Evolutionary conservation across 169 alveolate species (phyloP), one percentile per base, ranked within the genome.

Genomic region (Eimeria falciformis): DNA sequence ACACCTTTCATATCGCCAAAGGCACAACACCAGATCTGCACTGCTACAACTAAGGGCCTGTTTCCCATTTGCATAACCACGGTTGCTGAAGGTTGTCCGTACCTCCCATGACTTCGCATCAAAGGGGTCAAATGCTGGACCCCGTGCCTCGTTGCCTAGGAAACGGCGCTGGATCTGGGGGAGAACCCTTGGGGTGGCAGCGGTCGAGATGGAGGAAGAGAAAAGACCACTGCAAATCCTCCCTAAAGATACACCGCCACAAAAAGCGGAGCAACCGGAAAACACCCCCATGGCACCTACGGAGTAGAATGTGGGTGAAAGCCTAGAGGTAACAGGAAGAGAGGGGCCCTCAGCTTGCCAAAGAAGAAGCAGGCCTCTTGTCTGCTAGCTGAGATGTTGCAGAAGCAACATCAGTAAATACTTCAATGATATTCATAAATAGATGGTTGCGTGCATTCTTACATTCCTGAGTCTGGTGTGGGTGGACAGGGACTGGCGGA

Each of bases 71-170:
- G 17, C 62, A 9, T 53, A 53, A 53, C n/a, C 17, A 17, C 62
- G 62, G 17, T 12, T 12, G 9, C n/a, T 7, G 29, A n/a, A 43
- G 12, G 3, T 46, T 23, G 33, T 23, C 3, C 73, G 18, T n/a
- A 87, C 92, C 55, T 69, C 40, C 73, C 79, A 68, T 58, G 86
- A 50, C 43, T 71, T 46, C 23, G 68, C 68, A 50, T 53, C 27
- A 46, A 87, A 53, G 33, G 81, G 77, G 50, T 87, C 92, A 45
- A 87, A 87, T 29, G 68, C 86, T 21, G 92, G 92, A 3, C 92
- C 92, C 14, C 86, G 2, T 5, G 47, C 92, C 23, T 68, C 62
- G 50, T 87, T 87, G 25, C 92, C 92, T 17, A 87, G 86, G 37
- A 69, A 87, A 33, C 92, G 92, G 11, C 68, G 27, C 77, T 87